phyloP scores from a whole-genome alignment of 192 early-diverging fungal genomes.

The Rhizophagus sp. region DNA sequence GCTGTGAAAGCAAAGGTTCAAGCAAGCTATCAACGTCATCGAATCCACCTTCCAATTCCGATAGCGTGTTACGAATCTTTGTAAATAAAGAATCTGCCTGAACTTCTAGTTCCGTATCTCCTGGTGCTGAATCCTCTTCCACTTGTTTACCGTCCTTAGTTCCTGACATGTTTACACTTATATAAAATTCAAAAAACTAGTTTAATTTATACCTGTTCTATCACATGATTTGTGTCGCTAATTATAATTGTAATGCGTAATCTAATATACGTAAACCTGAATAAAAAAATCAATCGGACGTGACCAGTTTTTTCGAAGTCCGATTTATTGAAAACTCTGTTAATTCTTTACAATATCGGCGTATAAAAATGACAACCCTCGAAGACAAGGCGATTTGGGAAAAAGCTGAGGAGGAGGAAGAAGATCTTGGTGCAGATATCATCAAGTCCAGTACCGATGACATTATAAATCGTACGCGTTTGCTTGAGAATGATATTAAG shows the following conservation, averaged over 20 bases:
- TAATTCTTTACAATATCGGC: too few relatives aligned
- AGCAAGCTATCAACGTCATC: neutral
- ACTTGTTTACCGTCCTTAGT: too few relatives aligned
- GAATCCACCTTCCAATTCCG: neutral
- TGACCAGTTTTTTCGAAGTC: too few relatives aligned
- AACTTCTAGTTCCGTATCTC: neutral
- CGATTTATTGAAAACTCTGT: too few relatives aligned
- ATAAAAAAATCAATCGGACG: too few relatives aligned
- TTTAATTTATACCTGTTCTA: too few relatives aligned
- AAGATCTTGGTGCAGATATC: slow-evolving; percentile 89
- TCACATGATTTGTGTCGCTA: too few relatives aligned
- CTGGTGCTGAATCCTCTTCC: neutral
- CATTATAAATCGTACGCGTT: slow-evolving; percentile 85
- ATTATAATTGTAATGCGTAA: too few relatives aligned
- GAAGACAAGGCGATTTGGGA: slow-evolving; percentile 73
- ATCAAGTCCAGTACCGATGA: slow-evolving; percentile 86
- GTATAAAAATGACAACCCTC: slow-evolving; percentile 63
- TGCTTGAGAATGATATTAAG: slow-evolving; percentile 97
- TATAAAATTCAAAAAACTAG: too few relatives aligned
- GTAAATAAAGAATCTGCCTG: neutral
- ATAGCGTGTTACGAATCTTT: neutral
- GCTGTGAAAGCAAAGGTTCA: neutral
- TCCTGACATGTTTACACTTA: too few relatives aligned
- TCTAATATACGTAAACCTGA: too few relatives aligned
- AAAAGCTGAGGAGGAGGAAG: slow-evolving; percentile 46